A percentile compares a stretch with the other conserved stretches of the same genome.
Conservation (phyloP, 73 alveolate species). For the Paramecium biaurelia region DNA sequence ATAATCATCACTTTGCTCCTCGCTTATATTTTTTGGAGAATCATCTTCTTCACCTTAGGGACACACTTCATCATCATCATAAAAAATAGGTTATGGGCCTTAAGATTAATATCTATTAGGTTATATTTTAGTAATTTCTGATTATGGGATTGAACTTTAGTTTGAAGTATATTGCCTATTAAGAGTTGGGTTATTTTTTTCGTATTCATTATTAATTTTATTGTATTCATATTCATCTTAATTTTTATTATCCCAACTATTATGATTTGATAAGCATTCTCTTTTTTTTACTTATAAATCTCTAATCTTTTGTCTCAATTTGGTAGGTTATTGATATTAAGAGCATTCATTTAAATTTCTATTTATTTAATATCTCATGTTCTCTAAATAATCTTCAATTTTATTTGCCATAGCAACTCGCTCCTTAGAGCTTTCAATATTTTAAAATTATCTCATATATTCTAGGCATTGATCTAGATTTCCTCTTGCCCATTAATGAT, state of each 20-base stretch:
- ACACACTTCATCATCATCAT: neutral
- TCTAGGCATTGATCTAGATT: neutral
- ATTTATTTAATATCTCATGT: neutral
- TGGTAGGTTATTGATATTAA: neutral
- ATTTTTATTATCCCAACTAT: neutral
- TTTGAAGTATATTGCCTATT: neutral
- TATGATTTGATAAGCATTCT: neutral
- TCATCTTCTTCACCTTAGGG: constrained; percentile 8
- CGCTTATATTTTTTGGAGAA: neutral
- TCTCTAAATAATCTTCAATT: neutral
- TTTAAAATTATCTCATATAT: neutral
- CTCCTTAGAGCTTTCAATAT: neutral
- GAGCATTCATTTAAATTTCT: neutral
- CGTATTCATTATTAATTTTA: no score
- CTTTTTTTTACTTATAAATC: neutral
- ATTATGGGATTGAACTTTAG: neutral
- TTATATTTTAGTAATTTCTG: neutral
- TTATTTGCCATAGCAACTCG: neutral
- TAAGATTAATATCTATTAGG: neutral
- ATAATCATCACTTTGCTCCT: neutral
- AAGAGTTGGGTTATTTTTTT: no score
- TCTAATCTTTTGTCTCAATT: neutral
- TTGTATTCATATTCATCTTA: neutral
- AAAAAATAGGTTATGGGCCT: neutral
- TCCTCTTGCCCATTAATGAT: constrained; percentile 15